A percentile compares a stretch with the other conserved stretches of the same genome.
phyloP scores from a whole-genome alignment of 2,329 filamentous ascomycete species.

The Scedosporium dehoogii region DNA sequence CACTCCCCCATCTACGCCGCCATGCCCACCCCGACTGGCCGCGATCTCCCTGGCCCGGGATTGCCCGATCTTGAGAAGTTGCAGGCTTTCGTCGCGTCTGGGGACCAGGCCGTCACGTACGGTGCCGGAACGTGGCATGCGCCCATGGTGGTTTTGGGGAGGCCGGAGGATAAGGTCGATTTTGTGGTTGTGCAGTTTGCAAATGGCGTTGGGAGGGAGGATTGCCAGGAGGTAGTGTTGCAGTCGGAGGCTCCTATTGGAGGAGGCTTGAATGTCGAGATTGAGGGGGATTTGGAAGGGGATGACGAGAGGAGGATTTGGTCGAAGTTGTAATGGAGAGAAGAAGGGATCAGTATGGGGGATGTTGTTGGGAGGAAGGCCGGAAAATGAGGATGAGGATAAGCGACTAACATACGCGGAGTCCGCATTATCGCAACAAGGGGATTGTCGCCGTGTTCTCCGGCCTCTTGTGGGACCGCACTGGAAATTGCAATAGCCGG shows the following conservation, averaged over 20 bases:
- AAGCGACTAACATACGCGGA: too few relatives aligned
- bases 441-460: too few relatives aligned
- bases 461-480: too few relatives aligned
- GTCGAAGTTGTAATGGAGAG: background rate
- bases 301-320: background rate
- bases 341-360: background rate
- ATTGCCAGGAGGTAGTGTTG: slow-evolving; percentile 70
- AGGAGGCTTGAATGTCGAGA: background rate
- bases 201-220: slow-evolving; percentile 72
- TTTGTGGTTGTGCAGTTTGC: slow-evolving; percentile 86
- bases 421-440: too few relatives aligned
- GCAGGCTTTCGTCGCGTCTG: slow-evolving; percentile 68
- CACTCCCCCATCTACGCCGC: slow-evolving; percentile 15
- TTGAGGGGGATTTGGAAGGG: background rate
- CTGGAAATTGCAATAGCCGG: too few relatives aligned
- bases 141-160: slow-evolving; percentile 82
- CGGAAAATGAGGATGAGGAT: too few relatives aligned
- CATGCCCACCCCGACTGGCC: slow-evolving; percentile 16
- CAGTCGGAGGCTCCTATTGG: slow-evolving; percentile 9
- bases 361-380: background rate
- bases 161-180: slow-evolving; percentile 49
- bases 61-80: slow-evolving; percentile 63
- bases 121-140: slow-evolving; percentile 90
- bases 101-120: slow-evolving; percentile 81
- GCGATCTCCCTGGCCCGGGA: slow-evolving; percentile 45